phyloP scores from a whole-genome alignment of 805 yeast genomes.

The Metschnikowia anglica region DNA sequence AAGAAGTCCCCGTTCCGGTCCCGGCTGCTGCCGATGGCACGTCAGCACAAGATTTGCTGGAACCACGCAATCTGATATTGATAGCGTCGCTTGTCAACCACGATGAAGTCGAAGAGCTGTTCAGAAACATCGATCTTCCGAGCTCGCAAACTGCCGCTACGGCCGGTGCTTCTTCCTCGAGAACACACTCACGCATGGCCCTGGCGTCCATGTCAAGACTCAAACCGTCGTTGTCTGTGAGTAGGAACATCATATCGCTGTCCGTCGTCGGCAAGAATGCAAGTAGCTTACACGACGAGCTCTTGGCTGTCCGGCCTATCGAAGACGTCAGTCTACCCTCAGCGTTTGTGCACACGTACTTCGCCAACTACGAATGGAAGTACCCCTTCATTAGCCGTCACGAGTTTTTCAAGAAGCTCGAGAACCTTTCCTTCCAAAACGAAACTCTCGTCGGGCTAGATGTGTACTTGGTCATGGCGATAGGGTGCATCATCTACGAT shows the following conservation, averaged over 20 bases:
- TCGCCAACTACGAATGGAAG: conserved; percentile 36
- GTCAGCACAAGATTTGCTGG: too few species aligned
- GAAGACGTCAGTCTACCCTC: conserved; percentile 29
- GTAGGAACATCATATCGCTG: conserved; percentile 11
- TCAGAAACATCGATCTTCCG: conserved; percentile 19
- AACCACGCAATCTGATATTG: conserved; percentile 6
- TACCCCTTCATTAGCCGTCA: conserved; percentile 36
- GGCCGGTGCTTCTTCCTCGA: conserved; percentile 1
- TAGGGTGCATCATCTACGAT: conserved; percentile 40
- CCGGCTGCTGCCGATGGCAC: too few species aligned
- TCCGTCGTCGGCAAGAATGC: conserved; percentile 3
- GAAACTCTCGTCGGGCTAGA: conserved; percentile 41
- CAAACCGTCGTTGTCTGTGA: conserved; percentile 5
- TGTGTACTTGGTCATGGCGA: conserved; percentile 37
- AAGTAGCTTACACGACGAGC: conserved; percentile 29
- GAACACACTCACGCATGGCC: conserved; percentile 10
- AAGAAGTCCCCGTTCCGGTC: conserved; percentile 1
- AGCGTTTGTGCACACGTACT: conserved; percentile 35
- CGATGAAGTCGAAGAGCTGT: conserved; percentile 12
- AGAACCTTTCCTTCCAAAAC: conserved; percentile 29
- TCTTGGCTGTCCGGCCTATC: conserved; percentile 36
- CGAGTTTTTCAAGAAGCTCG: conserved; percentile 24
- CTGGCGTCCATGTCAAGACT: conserved; percentile 5
- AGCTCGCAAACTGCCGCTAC: background rate
- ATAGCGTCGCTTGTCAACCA: conserved; percentile 16